Conservation (phyloP, 2,329 filamentous ascomycete genomes). For the Botrytis hyacinthi region DNA sequence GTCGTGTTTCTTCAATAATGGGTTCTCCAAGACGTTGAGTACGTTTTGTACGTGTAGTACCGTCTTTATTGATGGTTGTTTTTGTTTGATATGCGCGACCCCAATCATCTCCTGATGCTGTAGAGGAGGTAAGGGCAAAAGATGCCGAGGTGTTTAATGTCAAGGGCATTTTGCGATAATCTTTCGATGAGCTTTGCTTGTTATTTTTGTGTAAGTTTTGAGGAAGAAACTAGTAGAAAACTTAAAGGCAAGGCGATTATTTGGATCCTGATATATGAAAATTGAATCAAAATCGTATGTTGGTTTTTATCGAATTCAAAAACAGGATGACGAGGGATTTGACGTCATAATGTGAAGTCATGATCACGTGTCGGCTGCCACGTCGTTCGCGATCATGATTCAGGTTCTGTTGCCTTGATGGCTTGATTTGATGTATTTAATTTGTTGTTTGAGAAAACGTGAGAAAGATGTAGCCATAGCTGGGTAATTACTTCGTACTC, state of each 20-base stretch:
- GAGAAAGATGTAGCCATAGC: too few relatives aligned
- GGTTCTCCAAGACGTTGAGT: constrained; percentile 17
- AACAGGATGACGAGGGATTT: constrained; percentile 10
- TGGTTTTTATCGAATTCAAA: not conserved
- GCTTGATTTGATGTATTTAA: not conserved
- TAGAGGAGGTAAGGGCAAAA: constrained; percentile 8
- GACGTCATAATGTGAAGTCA: constrained; percentile 15
- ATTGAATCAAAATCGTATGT: not conserved
- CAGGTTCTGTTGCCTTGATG: not conserved
- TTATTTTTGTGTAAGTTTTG: not conserved
- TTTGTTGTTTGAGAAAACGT: not conserved
- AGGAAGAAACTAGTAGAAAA: not conserved
- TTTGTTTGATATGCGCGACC: constrained; percentile 12
- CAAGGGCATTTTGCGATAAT: constrained; percentile 16
- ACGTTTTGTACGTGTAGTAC: constrained; percentile 16
- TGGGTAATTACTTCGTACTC: not conserved
- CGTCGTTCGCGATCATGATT: not conserved
- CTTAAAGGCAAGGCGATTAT: not conserved
- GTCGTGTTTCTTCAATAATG: constrained; percentile 16
- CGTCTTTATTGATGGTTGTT: constrained; percentile 18
- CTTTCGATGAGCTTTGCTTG: not conserved
- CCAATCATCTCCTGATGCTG: constrained; percentile 13
- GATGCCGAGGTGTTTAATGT: constrained; percentile 18
- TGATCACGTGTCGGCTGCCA: constrained; percentile 3
- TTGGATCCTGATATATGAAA: not conserved